Evolutionary conservation across 1,284 basidiomycete species (phyloP).

Genomic region (Leccinum pachyderme): DNA sequence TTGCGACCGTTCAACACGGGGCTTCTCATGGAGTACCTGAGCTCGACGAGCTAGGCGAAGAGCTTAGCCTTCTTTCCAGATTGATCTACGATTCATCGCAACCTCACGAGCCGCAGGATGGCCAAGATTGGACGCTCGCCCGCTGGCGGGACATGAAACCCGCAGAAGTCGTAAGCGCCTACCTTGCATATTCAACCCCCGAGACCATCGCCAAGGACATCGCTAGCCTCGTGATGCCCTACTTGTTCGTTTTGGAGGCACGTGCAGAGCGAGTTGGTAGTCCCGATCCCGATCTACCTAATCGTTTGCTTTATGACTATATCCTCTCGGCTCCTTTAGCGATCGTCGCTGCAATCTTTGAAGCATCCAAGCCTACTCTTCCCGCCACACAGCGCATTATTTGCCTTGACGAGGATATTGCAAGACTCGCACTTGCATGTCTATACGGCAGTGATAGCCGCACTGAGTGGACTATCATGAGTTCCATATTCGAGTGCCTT

Average conservation of each 20-base stretch:
- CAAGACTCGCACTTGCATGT: conserved; percentile 80
- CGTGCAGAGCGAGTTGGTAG: conserved; percentile 76
- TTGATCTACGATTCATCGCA: conserved; percentile 80
- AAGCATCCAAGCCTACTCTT: conserved; percentile 86
- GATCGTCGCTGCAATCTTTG: conserved; percentile 74
- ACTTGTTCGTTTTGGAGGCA: conserved; percentile 86
- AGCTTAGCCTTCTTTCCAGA: conserved; percentile 80
- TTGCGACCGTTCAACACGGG: conserved; percentile 81
- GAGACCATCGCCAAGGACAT: conserved; percentile 70
- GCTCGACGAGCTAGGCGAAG: conserved; percentile 86
- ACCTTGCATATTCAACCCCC: conserved; percentile 70
- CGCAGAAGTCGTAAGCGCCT: conserved; percentile 65
- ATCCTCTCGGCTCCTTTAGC: conserved; percentile 68
- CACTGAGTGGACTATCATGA: conserved; percentile 81
- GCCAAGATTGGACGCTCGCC: conserved; percentile 69
- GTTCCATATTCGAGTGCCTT: conserved; percentile 88
- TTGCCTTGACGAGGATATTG: conserved; percentile 79
- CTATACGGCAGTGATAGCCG: conserved; percentile 80
- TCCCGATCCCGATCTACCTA: conserved; percentile 62
- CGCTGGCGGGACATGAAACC: conserved; percentile 72
- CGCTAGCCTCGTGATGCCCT: conserved; percentile 79
- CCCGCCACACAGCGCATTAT: conserved; percentile 69
- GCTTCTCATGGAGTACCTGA: conserved; percentile 76
- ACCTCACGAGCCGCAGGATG: conserved; percentile 35
- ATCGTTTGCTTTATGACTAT: conserved; percentile 71